Evolutionary conservation across 2,329 filamentous ascomycete species (phyloP).

Genomic region (Arthrobotrys sphaeroides): DNA sequence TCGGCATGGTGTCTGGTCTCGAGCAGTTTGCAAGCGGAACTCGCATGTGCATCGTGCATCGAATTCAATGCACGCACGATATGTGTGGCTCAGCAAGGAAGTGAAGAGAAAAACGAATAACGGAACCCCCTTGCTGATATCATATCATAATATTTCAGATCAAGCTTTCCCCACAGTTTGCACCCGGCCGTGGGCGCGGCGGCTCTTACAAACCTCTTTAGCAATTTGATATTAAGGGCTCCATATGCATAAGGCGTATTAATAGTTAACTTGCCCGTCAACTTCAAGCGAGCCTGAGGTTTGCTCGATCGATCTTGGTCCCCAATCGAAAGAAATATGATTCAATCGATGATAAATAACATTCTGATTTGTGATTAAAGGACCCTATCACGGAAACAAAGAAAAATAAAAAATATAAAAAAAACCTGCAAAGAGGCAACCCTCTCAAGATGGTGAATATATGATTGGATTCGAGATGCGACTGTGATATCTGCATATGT

Average conservation of each 20-base stretch:
- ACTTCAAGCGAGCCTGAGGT: not conserved
- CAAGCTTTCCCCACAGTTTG: not conserved
- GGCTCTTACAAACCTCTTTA: constrained; percentile 6
- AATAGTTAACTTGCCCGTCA: not conserved
- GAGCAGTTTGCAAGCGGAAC: not conserved
- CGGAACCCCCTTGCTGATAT: constrained; percentile 9
- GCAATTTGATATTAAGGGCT: not conserved
- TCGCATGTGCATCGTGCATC: constrained; percentile 37
- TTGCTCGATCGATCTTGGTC: not conserved
- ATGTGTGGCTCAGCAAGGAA: constrained; percentile 10
- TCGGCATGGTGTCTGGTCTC: not conserved
- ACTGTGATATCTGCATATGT: constrained; percentile 12
- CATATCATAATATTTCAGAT: constrained; percentile 5
- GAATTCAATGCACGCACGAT: constrained; percentile 32
- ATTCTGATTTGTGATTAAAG: too few relatives aligned
- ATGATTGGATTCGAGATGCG: not conserved
- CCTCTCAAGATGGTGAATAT: not conserved
- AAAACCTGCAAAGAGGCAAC: not conserved
- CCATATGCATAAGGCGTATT: too few relatives aligned
- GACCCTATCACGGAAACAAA: not conserved
- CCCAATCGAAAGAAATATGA: not conserved
- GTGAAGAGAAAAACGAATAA: too few relatives aligned
- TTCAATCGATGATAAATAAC: not conserved
- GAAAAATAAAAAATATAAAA: not conserved
- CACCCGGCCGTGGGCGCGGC: not conserved